phyloP scores from a whole-genome alignment of 257 asterid species.

The Solanum pinnatisectum region DNA sequence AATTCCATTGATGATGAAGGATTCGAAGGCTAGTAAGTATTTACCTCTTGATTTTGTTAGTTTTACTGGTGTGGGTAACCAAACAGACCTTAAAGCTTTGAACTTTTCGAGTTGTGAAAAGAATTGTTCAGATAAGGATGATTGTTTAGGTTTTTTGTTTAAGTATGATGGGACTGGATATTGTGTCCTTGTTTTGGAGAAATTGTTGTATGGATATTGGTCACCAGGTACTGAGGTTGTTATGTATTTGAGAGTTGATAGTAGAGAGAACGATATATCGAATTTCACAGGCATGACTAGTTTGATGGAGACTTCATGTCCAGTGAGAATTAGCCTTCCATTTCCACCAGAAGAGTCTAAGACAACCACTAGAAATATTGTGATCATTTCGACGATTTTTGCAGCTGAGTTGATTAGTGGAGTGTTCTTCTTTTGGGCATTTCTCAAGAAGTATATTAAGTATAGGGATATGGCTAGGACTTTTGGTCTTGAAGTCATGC shows the following conservation, averaged over 20 bases:
- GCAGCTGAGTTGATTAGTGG: slow-evolving; percentile 77
- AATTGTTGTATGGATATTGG: slow-evolving; percentile 54
- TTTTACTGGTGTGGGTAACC: slow-evolving; percentile 49
- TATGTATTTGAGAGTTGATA: slow-evolving; percentile 59
- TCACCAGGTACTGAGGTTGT: slow-evolving; percentile 46
- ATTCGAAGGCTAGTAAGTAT: slow-evolving; percentile 26
- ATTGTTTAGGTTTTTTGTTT: slow-evolving; percentile 61
- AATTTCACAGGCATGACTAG: slow-evolving; percentile 51
- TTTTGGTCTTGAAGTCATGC: slow-evolving; percentile 76
- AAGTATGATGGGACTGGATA: slow-evolving; percentile 54
- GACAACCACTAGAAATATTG: slow-evolving; percentile 52
- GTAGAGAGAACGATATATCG: slow-evolving; percentile 32
- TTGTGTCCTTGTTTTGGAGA: slow-evolving; percentile 51
- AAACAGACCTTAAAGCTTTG: slow-evolving; percentile 19
- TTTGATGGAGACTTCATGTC: slow-evolving; percentile 57
- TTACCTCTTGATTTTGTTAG: slow-evolving; percentile 55
- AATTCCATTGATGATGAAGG: slow-evolving; percentile 11
- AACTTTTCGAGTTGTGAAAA: slow-evolving; percentile 38
- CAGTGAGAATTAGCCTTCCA: slow-evolving; percentile 63
- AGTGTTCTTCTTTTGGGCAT: slow-evolving; percentile 65
- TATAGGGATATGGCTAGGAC: slow-evolving; percentile 90
- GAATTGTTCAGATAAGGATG: slow-evolving; percentile 12
- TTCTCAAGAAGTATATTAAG: slow-evolving; percentile 64
- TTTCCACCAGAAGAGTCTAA: slow-evolving; percentile 45
- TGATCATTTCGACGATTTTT: slow-evolving; percentile 43